Percentiles rank a stretch among this genome's conserved stretches.
phyloP scores from a whole-genome alignment of 208 protist species.

The Acanthamoeba healyi region DNA sequence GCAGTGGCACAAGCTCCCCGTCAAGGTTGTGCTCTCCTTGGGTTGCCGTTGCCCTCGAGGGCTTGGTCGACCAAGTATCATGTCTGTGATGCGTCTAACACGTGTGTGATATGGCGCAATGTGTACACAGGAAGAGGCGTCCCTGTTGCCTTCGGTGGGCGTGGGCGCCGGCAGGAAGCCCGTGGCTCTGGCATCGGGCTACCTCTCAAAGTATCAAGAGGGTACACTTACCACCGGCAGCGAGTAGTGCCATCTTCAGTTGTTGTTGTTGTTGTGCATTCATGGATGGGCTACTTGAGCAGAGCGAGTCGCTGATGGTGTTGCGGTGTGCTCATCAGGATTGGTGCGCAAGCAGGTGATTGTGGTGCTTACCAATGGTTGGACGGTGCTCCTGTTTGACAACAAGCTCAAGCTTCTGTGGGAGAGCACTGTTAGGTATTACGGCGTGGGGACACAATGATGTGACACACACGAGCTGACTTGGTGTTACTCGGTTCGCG shows the following conservation, averaged over 20 bases:
- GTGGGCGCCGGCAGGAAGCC: slow-evolving; percentile 76
- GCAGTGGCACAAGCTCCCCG: slow-evolving; percentile 29
- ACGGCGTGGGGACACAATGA: neutral
- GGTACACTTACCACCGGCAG: neutral
- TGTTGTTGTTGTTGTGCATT: too few relatives aligned
- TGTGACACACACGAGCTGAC: too few relatives aligned
- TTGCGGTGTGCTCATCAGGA: neutral
- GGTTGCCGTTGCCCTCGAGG: too few relatives aligned
- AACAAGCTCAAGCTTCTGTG: slow-evolving; percentile 76
- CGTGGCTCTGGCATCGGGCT: slow-evolving; percentile 77
- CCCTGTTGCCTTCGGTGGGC: slow-evolving; percentile 75
- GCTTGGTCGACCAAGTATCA: too few relatives aligned
- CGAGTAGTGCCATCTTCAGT: too few relatives aligned
- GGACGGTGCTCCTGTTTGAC: slow-evolving; percentile 79
- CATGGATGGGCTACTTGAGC: too few relatives aligned
- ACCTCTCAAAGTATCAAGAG: slow-evolving; percentile 21
- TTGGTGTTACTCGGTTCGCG: too few relatives aligned
- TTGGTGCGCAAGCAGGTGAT: slow-evolving; percentile 71
- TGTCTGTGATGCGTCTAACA: neutral
- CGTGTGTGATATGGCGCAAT: too few relatives aligned
- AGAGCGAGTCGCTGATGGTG: too few relatives aligned
- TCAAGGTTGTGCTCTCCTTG: neutral
- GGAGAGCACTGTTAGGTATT: slow-evolving; percentile 74
- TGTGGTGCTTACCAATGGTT: slow-evolving; percentile 79
- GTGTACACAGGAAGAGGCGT: slow-evolving; percentile 46